A percentile compares a stretch with the other conserved stretches of the same genome.
These are phyloP conservation scores for Plasmopara muralis DNA, from an alignment of 352 stramenopile species.

Conservation along the genomic window DNA sequence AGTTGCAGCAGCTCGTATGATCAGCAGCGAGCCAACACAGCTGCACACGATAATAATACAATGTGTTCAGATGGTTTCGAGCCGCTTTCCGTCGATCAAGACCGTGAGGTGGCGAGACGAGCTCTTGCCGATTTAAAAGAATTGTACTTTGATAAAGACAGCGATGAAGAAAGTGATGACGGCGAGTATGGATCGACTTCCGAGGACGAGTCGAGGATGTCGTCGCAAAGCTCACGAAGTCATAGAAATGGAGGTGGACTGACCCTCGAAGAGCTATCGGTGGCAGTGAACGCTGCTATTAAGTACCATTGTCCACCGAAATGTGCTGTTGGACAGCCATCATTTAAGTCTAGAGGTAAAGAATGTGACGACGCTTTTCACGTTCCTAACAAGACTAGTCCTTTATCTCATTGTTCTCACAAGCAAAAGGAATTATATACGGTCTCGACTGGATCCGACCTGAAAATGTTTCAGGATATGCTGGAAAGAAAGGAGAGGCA, in stretches of 20 bases:
- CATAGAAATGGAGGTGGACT: slow-evolving; percentile 15
- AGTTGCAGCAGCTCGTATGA: slow-evolving; percentile 5
- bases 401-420: background rate
- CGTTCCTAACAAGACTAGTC: background rate
- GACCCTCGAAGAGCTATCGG: slow-evolving; percentile 41
- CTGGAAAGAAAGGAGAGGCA: slow-evolving; percentile 22
- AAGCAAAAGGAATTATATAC: background rate
- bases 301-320: slow-evolving; percentile 29
- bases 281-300: slow-evolving; percentile 56
- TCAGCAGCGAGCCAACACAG: background rate
- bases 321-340: background rate
- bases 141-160: slow-evolving; percentile 32
- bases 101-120: slow-evolving; percentile 25
- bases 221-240: background rate
- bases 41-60: background rate
- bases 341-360: background rate
- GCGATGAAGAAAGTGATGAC: slow-evolving; percentile 7
- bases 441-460: slow-evolving; percentile 1
- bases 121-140: slow-evolving; percentile 45
- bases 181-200: slow-evolving; percentile 8
- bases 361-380: background rate
- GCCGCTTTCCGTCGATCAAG: slow-evolving; percentile 7
- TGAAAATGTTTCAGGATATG: slow-evolving; percentile 21
- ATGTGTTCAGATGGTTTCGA: slow-evolving; percentile 2
- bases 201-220: slow-evolving; percentile 7